phyloP scores from a whole-genome alignment of 345 rosid genomes.

The Clausena lansium region DNA sequence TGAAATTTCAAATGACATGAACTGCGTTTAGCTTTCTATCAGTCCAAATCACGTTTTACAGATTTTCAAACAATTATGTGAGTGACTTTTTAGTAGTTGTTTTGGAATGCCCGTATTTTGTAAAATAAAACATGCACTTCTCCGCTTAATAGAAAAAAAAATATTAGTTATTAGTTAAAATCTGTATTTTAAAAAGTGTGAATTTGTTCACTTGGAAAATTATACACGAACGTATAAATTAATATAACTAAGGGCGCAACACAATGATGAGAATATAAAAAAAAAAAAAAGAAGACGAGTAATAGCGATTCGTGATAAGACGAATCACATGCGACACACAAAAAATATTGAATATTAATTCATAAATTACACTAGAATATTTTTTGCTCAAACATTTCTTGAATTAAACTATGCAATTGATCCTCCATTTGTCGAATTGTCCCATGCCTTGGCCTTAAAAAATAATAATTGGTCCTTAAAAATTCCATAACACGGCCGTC shows the following conservation, averaged over 20 bases:
- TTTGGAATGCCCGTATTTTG: too few species aligned
- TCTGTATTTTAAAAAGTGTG: too few species aligned
- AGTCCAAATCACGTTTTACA: neutral
- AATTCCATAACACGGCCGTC: neutral
- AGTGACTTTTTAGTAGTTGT: neutral
- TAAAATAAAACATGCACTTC: too few species aligned
- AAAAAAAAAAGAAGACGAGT: neutral
- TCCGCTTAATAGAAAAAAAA: too few species aligned
- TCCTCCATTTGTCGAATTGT: neutral
- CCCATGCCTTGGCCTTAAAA: neutral
- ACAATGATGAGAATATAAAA: too few species aligned
- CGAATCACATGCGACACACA: neutral
- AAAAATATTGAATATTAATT: neutral
- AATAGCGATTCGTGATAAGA: neutral
- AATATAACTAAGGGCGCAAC: too few species aligned
- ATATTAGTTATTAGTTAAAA: too few species aligned
- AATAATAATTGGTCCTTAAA: neutral
- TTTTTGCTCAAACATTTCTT: neutral
- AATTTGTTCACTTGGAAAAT: too few species aligned
- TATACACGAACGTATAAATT: too few species aligned
- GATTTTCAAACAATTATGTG: neutral
- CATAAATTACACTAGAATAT: neutral
- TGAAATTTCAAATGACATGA: neutral
- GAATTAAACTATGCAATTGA: neutral
- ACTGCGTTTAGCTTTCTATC: neutral